Evolutionary conservation across 2,329 filamentous ascomycete genomes (phyloP).

Genomic region (Penicillium sp.): DNA sequence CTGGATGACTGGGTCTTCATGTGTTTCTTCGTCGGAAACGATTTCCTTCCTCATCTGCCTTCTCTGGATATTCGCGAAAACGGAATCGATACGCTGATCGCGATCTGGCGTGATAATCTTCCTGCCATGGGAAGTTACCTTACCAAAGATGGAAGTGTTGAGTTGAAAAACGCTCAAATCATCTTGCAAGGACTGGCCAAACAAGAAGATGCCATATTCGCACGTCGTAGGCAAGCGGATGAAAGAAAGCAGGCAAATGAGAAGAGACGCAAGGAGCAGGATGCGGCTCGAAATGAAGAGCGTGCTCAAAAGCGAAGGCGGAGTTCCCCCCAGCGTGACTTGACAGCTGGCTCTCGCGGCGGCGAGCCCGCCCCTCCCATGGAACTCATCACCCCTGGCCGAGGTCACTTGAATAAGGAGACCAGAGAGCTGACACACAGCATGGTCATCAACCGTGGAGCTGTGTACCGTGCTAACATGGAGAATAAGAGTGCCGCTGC

Average conservation of each 20-base stretch:
- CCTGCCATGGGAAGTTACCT: constrained; percentile 92
- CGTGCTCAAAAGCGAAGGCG: constrained; percentile 45
- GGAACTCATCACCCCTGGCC: constrained; percentile 59
- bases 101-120: constrained; percentile 95
- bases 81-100: constrained; percentile 91
- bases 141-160: constrained; percentile 90
- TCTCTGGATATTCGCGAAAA: constrained; percentile 96
- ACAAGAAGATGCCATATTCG: constrained; percentile 92
- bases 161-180: constrained; percentile 79
- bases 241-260: constrained; percentile 77
- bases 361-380: constrained; percentile 46
- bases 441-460: constrained; percentile 75
- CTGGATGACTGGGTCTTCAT: constrained; percentile 99
- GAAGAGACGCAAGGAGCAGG: constrained; percentile 74
- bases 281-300: constrained; percentile 53
- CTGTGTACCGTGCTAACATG: constrained; percentile 66
- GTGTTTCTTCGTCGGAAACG: constrained; percentile 98
- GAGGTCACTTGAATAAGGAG: constrained; percentile 56
- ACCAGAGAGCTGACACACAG: constrained; percentile 73
- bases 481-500: constrained; percentile 96
- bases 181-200: constrained; percentile 86
- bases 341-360: constrained; percentile 26
- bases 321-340: constrained; percentile 47
- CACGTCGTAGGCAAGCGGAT: constrained; percentile 79
- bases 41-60: constrained; percentile 96